These are phyloP conservation scores for Camelina hispida DNA, from an alignment of 345 rosid species.

Conservation along the genomic window DNA sequence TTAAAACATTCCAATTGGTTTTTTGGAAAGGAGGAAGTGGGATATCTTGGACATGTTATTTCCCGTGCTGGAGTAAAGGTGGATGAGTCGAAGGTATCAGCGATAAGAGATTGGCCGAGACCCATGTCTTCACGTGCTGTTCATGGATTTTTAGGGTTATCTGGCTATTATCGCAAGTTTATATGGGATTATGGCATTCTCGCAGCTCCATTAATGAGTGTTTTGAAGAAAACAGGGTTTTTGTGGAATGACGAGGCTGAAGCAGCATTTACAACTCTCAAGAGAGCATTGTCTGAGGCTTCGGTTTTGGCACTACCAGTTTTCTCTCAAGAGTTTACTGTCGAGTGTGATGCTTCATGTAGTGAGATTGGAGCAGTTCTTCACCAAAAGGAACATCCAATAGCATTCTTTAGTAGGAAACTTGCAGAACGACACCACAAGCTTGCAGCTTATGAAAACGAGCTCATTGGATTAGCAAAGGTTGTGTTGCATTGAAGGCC, in stretches of 20 bases:
- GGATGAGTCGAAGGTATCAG: too few species aligned
- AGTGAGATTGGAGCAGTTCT: neutral
- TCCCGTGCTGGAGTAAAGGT: too few species aligned
- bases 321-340: neutral
- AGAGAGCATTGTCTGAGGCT: neutral
- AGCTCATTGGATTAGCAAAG: neutral
- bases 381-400: neutral
- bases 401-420: neutral
- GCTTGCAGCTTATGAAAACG: neutral
- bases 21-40: neutral
- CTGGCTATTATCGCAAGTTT: neutral
- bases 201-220: neutral
- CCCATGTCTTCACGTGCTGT: too few species aligned
- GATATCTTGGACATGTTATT: too few species aligned
- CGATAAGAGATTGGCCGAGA: too few species aligned
- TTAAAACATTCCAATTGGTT: neutral
- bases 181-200: neutral
- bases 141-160: neutral
- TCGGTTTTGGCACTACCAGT: neutral
- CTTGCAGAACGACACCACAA: neutral
- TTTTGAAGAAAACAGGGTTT: neutral
- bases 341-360: neutral
- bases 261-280: rapidly evolving
- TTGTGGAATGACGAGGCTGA: neutral
- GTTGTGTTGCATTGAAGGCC: neutral